Conservation (phyloP, 352 stramenopile species). For the Peronosclerospora sorghi region DNA sequence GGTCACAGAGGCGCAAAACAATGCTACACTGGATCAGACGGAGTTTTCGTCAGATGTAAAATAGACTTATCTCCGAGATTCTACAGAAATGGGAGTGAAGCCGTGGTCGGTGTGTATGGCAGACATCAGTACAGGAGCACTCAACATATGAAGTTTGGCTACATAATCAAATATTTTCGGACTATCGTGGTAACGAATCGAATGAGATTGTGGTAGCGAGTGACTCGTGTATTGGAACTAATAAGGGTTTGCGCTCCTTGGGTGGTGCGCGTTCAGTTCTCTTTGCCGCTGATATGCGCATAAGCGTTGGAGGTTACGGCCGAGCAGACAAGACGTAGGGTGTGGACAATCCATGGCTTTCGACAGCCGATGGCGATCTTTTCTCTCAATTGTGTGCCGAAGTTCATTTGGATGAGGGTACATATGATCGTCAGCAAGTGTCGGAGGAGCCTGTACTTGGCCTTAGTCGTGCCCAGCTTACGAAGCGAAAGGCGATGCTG, state of each 20-base stretch:
- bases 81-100: too few relatives aligned
- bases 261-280: constrained; percentile 36
- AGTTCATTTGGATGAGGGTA: constrained; percentile 61
- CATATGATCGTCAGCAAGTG: constrained; percentile 24
- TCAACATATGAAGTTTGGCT: too few relatives aligned
- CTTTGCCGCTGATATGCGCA: constrained; percentile 73
- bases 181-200: constrained; percentile 43
- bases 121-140: too few relatives aligned
- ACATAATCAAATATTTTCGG: too few relatives aligned
- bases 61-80: too few relatives aligned
- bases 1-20: too few relatives aligned
- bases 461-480: constrained; percentile 60
- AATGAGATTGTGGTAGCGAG: constrained; percentile 53
- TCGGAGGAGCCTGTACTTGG: constrained; percentile 30
- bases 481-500: constrained; percentile 67
- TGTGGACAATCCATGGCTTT: constrained; percentile 70
- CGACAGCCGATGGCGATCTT: constrained; percentile 39
- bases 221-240: constrained; percentile 50
- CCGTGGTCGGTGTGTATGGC: too few relatives aligned
- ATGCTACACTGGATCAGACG: too few relatives aligned
- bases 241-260: constrained; percentile 55
- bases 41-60: too few relatives aligned
- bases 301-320: constrained; percentile 58
- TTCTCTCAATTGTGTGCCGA: constrained; percentile 34
- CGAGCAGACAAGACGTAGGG: constrained; percentile 69